phyloP scores from a whole-genome alignment of 768 basidiomycete species.

The Nidularia pulvinata region DNA sequence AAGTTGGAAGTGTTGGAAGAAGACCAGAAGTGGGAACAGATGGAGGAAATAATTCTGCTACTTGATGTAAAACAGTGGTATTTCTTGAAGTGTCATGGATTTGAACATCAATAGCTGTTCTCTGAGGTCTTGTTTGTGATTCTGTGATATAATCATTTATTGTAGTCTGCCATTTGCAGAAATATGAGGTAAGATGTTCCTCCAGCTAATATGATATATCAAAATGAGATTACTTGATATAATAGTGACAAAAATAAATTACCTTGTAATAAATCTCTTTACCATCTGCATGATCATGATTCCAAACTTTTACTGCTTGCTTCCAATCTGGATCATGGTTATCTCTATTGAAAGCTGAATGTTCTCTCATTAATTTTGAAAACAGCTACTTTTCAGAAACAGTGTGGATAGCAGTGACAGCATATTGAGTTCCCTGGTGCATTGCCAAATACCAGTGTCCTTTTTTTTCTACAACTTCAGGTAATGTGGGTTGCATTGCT shows the following conservation, averaged over 20 bases:
- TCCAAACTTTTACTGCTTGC: neutral
- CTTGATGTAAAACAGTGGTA: too few species aligned
- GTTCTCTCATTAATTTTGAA: conserved; percentile 3
- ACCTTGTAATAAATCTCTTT: neutral
- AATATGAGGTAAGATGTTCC: too few species aligned
- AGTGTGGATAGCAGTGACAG: conserved; percentile 23
- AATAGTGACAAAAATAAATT: neutral
- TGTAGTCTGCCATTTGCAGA: too few species aligned
- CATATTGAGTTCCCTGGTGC: conserved; percentile 18
- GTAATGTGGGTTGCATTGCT: conserved; percentile 11
- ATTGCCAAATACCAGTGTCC: conserved; percentile 14
- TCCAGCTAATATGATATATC: too few species aligned
- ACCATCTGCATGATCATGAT: neutral
- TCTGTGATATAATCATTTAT: too few species aligned
- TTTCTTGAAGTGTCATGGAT: too few species aligned
- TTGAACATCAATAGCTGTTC: too few species aligned
- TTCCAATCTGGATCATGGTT: neutral
- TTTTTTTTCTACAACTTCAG: conserved; percentile 4
- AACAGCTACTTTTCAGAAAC: conserved; percentile 16
- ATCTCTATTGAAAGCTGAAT: neutral
- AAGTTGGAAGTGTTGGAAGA: too few species aligned
- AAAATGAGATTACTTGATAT: too few species aligned
- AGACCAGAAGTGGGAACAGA: too few species aligned
- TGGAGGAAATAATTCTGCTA: too few species aligned
- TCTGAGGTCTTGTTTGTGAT: too few species aligned